A percentile compares a stretch with the other conserved stretches of the same genome.
phyloP scores from a whole-genome alignment of 306 rosid genomes.

The Alnus rubra region DNA sequence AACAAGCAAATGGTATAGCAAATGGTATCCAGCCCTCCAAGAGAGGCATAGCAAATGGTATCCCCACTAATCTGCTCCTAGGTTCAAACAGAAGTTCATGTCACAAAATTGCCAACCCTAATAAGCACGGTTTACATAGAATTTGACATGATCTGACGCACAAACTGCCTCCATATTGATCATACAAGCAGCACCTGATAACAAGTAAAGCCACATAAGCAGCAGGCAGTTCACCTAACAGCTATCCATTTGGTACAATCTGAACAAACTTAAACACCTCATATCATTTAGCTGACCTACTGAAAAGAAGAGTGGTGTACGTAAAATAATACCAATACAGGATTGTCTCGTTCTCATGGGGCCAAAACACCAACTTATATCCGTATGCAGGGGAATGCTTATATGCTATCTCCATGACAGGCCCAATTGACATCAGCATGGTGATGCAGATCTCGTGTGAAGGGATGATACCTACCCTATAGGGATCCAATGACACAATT shows the following conservation, averaged over 20 bases:
- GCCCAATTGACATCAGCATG: neutral
- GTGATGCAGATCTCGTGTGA: neutral
- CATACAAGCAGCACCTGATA: neutral
- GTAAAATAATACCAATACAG: neutral
- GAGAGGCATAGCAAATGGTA: neutral
- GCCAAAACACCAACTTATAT: neutral
- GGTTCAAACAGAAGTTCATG: slow-evolving; percentile 8
- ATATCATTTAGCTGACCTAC: neutral
- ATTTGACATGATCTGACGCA: neutral
- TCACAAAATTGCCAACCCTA: neutral
- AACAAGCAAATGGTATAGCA: neutral
- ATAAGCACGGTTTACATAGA: neutral
- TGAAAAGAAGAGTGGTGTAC: neutral
- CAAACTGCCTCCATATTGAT: neutral
- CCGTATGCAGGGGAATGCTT: neutral
- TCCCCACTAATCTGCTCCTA: neutral
- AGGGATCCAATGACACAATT: neutral
- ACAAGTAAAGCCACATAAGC: neutral
- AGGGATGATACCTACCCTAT: neutral
- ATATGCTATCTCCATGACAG: neutral
- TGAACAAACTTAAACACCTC: neutral
- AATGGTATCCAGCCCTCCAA: neutral
- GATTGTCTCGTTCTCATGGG: neutral
- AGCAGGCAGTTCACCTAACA: neutral
- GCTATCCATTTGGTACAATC: neutral